Evolutionary conservation across 169 alveolate genomes (phyloP).

Genomic region (Plasmodium inui): DNA sequence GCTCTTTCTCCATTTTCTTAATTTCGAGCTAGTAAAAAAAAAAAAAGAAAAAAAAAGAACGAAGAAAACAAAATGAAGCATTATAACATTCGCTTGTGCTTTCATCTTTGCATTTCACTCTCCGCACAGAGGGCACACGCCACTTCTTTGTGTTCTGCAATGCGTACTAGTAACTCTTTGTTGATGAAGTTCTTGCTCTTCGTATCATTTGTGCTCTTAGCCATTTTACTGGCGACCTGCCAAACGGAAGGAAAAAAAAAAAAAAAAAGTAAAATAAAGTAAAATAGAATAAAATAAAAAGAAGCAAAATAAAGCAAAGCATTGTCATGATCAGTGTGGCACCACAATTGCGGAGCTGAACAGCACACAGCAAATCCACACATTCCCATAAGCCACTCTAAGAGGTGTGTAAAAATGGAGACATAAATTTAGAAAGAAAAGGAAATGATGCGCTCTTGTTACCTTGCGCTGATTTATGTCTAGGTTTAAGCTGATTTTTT

Average conservation of each 20-base stretch:
- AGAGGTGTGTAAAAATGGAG: neutral
- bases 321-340: neutral
- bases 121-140: neutral
- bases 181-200: slow-evolving; percentile 22
- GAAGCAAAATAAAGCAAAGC: neutral
- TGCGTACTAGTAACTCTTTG: slow-evolving; percentile 31
- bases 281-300: neutral
- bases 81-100: neutral
- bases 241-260: neutral
- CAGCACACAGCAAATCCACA: neutral
- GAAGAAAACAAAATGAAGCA: neutral
- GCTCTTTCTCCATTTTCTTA: slow-evolving; percentile 57
- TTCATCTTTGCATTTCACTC: neutral
- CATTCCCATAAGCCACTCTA: neutral
- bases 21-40: slow-evolving; percentile 29
- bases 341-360: neutral
- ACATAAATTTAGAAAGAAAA: neutral
- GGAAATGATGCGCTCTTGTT: neutral
- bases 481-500: neutral
- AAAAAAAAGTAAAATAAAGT: neutral
- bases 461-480: neutral
- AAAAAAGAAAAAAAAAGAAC: neutral
- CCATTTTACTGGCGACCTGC: slow-evolving; percentile 29
- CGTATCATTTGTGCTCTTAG: slow-evolving; percentile 9
- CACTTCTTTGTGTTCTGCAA: neutral